Evolutionary conservation across 2,329 filamentous ascomycete genomes (phyloP), one percentile per base, ranked within the genome.

Genomic region (Xylariales sp.): DNA sequence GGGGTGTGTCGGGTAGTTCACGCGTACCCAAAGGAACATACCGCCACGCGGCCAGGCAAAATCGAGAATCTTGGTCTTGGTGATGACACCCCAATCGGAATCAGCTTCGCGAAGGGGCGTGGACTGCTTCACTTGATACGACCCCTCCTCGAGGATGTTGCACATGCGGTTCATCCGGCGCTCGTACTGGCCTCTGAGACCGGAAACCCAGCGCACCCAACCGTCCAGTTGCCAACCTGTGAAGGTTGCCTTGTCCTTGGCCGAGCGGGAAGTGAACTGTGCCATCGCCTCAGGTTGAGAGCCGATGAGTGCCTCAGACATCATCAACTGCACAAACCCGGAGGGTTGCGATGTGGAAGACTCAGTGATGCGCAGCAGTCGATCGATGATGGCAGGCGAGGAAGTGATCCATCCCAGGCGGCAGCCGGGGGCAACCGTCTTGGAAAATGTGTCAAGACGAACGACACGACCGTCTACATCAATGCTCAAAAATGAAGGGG

Each of bases 391-490:
- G 1, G 68, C 79, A 2, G 89, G 88, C 54, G 94, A 85, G 0
- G 85, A 83, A 0, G 90, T 95, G 47, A 95, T 81, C 88, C 89
- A 96, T 28, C 91, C 91, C 2, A 96, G 68, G 20, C 91, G 81
- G 55, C 88, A 94, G 2, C 91, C 91, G 0, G 91, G 91, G 0
- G 89, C 89, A 14, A 95, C 76, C 0, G 88, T 94, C 66, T 97
- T 96, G 54, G 86, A 93, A 61, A 96, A 96, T 1, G 90, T 95
- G 60, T 96, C 91, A 4, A 96, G 74, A 32, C 90, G 83, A 41
- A 96, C 74, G 29, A 96, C 90, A 24, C 91, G 83, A 40, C 91
- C 91, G 51, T 95, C 85, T 15, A 77, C 76, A 56, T 96, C 91
- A 40, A 96, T 60, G 44, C 74, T 83, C 29, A 96, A 68, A 60